These are phyloP conservation scores for Sugiyamaella valdiviana DNA, from an alignment of 805 yeast genomes.

Conservation along the genomic window DNA sequence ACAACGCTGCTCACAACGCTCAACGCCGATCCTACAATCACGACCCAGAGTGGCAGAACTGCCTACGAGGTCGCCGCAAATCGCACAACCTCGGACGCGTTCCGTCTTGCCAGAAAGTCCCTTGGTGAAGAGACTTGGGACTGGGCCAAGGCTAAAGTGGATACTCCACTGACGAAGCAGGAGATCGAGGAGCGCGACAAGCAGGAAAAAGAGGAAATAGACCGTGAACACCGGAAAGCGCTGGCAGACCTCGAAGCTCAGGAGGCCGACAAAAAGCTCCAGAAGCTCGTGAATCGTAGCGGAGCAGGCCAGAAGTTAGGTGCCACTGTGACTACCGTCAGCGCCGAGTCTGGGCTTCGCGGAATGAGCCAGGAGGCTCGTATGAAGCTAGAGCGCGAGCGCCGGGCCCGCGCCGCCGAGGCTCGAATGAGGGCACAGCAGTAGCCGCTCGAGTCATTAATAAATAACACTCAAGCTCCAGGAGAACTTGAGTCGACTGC, in stretches of 20 bases:
- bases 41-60: slow-evolving; percentile 50
- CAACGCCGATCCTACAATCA: slow-evolving; percentile 62
- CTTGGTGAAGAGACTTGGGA: slow-evolving; percentile 66
- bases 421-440: slow-evolving; percentile 52
- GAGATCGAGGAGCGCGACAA: slow-evolving; percentile 28
- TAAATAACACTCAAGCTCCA: neutral
- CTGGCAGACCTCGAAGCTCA: slow-evolving; percentile 76
- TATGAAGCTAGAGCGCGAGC: slow-evolving; percentile 80
- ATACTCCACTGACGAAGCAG: slow-evolving; percentile 39
- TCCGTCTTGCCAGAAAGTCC: slow-evolving; percentile 59
- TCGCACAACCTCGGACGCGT: slow-evolving; percentile 38
- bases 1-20: slow-evolving; percentile 50
- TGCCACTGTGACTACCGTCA: slow-evolving; percentile 19
- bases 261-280: slow-evolving; percentile 54
- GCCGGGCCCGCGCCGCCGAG: slow-evolving; percentile 94
- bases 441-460: neutral
- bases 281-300: slow-evolving; percentile 22
- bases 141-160: slow-evolving; percentile 67
- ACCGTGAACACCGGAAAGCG: slow-evolving; percentile 50
- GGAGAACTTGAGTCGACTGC: neutral
- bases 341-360: slow-evolving; percentile 23
- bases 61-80: slow-evolving; percentile 62
- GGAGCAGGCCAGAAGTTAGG: slow-evolving; percentile 24
- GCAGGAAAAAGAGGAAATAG: slow-evolving; percentile 17
- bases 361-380: slow-evolving; percentile 71